A percentile compares a stretch with the other conserved stretches of the same genome.
These are phyloP conservation scores for Populus ilicifolia DNA, from an alignment of 345 rosid species.

Conservation along the genomic window DNA sequence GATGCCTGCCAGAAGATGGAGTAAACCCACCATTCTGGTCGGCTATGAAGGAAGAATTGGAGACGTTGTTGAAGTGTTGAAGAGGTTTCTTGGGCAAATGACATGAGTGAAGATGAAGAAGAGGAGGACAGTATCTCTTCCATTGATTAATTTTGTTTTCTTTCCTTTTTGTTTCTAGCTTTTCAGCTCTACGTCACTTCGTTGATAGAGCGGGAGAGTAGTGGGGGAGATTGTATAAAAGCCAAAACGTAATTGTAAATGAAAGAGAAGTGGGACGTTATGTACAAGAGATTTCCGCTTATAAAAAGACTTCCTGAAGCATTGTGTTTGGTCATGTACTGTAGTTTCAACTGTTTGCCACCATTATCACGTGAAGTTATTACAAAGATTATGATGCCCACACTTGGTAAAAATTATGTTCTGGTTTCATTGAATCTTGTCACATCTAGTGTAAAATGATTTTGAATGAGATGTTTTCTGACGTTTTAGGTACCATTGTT, in stretches of 20 bases:
- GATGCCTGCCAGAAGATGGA: constrained; percentile 59
- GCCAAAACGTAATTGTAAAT: neutral
- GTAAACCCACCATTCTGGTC: constrained; percentile 54
- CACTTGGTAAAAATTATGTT: neutral
- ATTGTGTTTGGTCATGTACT: no score
- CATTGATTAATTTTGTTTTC: neutral
- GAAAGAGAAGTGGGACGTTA: neutral
- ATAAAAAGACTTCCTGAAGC: neutral
- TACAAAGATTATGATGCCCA: neutral
- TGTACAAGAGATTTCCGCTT: neutral
- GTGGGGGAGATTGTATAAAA: neutral
- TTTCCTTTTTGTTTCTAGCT: neutral
- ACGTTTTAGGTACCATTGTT: neutral
- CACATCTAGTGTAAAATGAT: neutral
- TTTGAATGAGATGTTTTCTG: neutral
- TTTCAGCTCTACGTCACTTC: neutral
- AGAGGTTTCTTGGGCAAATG: constrained; percentile 20
- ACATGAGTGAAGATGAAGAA: constrained; percentile 26
- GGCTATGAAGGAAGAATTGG: constrained; percentile 37
- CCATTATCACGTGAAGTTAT: neutral
- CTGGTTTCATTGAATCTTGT: constrained; percentile 7
- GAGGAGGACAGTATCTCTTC: constrained; percentile 30
- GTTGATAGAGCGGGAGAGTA: neutral
- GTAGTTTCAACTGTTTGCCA: no score
- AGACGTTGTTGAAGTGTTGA: constrained; percentile 48